Evolutionary conservation across 306 rosid genomes (phyloP).

Genomic region (Oxytropis ochrocephala): DNA sequence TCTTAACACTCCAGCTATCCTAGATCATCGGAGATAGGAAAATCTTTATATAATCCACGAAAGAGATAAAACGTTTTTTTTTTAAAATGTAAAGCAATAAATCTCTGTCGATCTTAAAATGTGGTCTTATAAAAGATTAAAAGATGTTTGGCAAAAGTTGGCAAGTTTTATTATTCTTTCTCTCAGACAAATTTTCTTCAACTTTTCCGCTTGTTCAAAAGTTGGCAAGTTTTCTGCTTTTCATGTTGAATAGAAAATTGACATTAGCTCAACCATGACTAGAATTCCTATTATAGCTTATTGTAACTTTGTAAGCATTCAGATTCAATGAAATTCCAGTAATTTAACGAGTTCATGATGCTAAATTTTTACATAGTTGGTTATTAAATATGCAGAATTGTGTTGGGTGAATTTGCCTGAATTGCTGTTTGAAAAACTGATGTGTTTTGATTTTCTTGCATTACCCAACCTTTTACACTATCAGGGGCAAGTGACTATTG

Average conservation of each 20-base stretch:
- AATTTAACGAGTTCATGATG: background rate
- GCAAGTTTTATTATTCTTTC: background rate
- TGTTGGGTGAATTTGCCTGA: background rate
- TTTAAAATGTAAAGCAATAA: background rate
- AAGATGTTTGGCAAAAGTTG: background rate
- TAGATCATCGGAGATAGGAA: background rate
- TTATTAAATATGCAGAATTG: background rate
- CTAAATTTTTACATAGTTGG: background rate
- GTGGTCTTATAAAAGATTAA: background rate
- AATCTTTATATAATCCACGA: background rate
- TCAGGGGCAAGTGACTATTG: slow-evolving; percentile 60
- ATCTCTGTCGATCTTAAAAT: background rate
- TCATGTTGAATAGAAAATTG: background rate
- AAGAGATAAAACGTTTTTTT: background rate
- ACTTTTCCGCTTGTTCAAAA: background rate
- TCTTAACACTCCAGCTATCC: background rate
- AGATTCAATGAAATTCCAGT: background rate
- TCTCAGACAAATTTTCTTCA: background rate
- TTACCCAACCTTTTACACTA: background rate
- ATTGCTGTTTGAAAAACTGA: background rate
- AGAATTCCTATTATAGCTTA: background rate
- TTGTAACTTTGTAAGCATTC: slow-evolving; percentile 12
- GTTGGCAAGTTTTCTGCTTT: background rate
- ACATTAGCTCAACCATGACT: background rate
- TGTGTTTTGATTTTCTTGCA: background rate